Base-by-base conservation (phyloP, 305 asterid genomes). In the Petunia hybrid region DNA sequence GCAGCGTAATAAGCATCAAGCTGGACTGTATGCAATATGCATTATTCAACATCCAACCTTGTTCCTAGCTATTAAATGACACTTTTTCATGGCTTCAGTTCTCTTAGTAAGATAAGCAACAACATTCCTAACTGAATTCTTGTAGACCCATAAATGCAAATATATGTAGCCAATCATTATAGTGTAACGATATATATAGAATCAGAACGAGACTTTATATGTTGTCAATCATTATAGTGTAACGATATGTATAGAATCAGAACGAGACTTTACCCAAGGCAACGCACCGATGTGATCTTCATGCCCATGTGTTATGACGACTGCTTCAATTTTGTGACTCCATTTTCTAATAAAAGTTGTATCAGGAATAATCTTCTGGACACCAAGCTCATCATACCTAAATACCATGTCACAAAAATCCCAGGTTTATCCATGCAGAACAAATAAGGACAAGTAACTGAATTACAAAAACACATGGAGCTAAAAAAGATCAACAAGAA, bases 321-420 rank as follows among this genome's bases (percentile, higher is more conserved):
- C 99, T 80, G 99, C 99, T 89, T 96, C 99, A 82, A 96, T 96
- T 91, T 96, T 93, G 92, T 96, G 99, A 85, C 97, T 94, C 99
- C 99, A 96, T 87, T 92, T 94, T 79, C 88, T 90, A 59, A 96
- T 96, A 83, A 94, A 96, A 48, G 93, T 92, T 74, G 99, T 96
- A 83, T 96, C 99, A 76, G 99, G 99, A 81, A 96, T 92, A 85
- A 96, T 94, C 93, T 96, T 96, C 92, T 93, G 98, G 87, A 96
- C 95, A 80, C 99, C 99, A 81, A 93, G 95, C 39, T 96, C 98
- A 1, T 96, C 99, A 3, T 79, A 90, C 86, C 98, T 96, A 95
- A 83, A 83, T 59, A 62, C 45, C 14, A 83, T 9, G 82, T 67
- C 82, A 22, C 85, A 69, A 73, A 36, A 63, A 82, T 71, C 75